Base-by-base conservation (phyloP, 1,284 basidiomycete genomes). In the Trichosporon sp. region DNA sequence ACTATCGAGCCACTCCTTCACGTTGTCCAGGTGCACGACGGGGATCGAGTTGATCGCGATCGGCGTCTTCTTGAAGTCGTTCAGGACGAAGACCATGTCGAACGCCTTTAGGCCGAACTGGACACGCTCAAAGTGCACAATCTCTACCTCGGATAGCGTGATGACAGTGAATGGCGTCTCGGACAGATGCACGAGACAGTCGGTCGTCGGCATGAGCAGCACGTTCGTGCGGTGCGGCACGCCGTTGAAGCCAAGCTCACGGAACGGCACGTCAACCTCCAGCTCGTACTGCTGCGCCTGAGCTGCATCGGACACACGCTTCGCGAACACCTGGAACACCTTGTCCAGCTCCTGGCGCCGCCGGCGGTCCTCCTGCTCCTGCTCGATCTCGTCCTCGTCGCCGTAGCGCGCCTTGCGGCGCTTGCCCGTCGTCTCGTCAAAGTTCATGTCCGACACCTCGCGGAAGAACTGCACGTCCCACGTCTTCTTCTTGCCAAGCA, bases 341-440 rank as follows among this genome's bases (percentile, higher is more conserved):
- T 91, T 94, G 84, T 99, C 99, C 40, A 98, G 84, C 80, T 90
- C 85, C 62, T 90, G 89, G 60, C 95, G 84, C 27, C 92, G 87
- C 77, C 90, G 91, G 63, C 95, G 85, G 80, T 99, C 96, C 78
- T 95, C 93, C 77, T 98, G 95, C 78, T 99, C 96, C 81, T 96
- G 89, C 83, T 99, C 95, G 69, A 99, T 95, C 82, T 99, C 96
- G 78, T 99, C 96, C 79, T 99, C 96, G 76, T 99, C 96, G 44
- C 95, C 95, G 74, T 96, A 97, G 62, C 95, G 88, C 70, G 95
- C 92, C 81, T 96, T 95, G 66, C 96, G 88, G 81, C 98, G 99
- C 70, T 94, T 87, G 76, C 98, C 98, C 10, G 79, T 81, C 0
- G 95, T 97, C 81, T 99, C 96, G 75, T 99, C 96, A 75, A 98